Evolutionary conservation across 495 filamentous ascomycete genomes (phyloP).

Genomic region (Acidomyces sp.): DNA sequence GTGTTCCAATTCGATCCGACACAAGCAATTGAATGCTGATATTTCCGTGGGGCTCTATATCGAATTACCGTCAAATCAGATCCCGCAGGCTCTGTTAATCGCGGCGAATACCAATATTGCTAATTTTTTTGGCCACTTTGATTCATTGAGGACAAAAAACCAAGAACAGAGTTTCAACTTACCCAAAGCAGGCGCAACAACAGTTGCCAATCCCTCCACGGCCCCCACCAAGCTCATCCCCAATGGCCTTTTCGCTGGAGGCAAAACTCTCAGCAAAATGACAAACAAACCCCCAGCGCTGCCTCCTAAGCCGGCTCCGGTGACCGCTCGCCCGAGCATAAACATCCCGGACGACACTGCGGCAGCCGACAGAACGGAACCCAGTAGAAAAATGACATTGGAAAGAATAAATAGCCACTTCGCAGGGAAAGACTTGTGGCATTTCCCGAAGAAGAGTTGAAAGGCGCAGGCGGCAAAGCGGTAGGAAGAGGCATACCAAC

Average conservation of each 20-base stretch:
- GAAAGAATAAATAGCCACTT: constrained; percentile 4
- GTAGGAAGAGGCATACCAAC: constrained; percentile 9
- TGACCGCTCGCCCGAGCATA: constrained; percentile 7
- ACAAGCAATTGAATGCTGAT: too few species aligned
- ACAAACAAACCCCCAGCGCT: constrained; percentile 3
- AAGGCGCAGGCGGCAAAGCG: constrained; percentile 8
- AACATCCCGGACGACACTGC: constrained; percentile 2
- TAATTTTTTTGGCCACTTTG: too few species aligned
- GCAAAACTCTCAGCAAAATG: background rate
- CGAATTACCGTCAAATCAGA: too few species aligned
- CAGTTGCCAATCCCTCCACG: background rate
- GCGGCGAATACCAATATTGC: too few species aligned
- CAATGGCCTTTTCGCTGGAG: background rate
- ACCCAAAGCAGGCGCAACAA: background rate
- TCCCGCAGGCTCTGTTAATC: too few species aligned
- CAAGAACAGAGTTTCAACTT: background rate
- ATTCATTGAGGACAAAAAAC: background rate
- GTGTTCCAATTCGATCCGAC: too few species aligned
- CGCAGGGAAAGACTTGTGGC: constrained; percentile 6
- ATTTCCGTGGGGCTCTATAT: too few species aligned
- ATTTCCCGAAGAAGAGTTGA: constrained; percentile 12
- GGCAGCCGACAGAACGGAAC: background rate
- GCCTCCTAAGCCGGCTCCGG: constrained; percentile 4
- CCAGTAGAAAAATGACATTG: background rate
- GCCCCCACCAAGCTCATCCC: background rate